Evolutionary conservation across 2,329 filamentous ascomycete species (phyloP), one percentile per base, ranked within the genome.

Genomic region (Chrysoporthe puriensis): DNA sequence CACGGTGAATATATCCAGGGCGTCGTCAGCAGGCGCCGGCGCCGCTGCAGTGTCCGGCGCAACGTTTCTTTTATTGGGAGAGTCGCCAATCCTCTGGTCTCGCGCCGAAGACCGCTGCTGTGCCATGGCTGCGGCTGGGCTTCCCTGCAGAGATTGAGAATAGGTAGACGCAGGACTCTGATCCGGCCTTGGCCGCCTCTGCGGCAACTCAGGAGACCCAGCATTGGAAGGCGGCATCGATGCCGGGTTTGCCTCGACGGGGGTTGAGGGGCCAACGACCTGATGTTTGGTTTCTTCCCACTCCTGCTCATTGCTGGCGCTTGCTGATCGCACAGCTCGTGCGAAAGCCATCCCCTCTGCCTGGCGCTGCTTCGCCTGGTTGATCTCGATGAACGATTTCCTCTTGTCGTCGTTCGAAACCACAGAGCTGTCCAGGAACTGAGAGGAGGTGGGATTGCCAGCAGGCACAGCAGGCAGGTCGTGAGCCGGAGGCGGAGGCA

Each of bases 1-100:
- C 6, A 81, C 76, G 3, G 88, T 86, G 75, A 97, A 97, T 14
- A 90, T 86, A 8, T 85, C 79, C 62, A 94, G 83, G 0, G 93
- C 90, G 66, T 89, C 88, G 62, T 91, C 89, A n/a, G 85, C 80
- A 4, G 84, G 79, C 65, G 54, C 7, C 14, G 62, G 36, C 26
- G 62, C 43, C 34, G 62, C 48, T 40, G 32, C 60, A 8, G 58
- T 52, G 60, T 61, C 65, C 4, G 58, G 26, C 13, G 62, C 59
- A 21, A 48, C 44, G 11, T n/a, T n/a, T 72, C 34, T 72, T 72
- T 52, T 69, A 64, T 52, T 75, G 72, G 18, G 73, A 72, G 16
- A 73, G 34, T 62, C 72, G 9, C 46, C 44, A n/a, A 62, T 13
- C 40, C 50, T 65, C 66, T 73, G 34, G 66, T 73, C 62, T 73